Evolutionary conservation across 352 stramenopile species (phyloP), one percentile per base, ranked within the genome.

Genomic region (Elongisporangium anandrum): DNA sequence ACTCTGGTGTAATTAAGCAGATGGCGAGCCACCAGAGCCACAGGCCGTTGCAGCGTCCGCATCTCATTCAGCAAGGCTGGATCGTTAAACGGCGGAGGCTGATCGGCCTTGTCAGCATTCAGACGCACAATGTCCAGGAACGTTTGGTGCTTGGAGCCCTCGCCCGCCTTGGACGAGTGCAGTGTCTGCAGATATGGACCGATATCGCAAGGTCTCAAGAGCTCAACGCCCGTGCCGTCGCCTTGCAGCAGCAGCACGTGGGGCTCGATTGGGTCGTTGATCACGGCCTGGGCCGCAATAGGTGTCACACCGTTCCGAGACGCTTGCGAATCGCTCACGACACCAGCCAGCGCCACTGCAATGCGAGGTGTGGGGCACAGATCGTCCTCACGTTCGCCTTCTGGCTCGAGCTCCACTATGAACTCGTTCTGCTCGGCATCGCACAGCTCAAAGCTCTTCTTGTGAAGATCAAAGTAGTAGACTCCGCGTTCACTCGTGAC

Each of bases 341-440:
- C 72, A 9, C 83, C 83, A 2, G 83, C 80, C 17, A 92, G 66
- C n/a, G 85, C 72, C 39, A 88, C 70, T 3, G 58, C 55, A 5
- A 88, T 59, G 0, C 52, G 60, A 6, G 79, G 57, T 0, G 59
- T 61, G 19, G 29, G 29, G 5, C 9, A 8, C 29, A 41, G 29
- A 41, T 41, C 29, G 29, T 41, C 29, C 1, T 41, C 29, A 8
- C 5, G 4, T 41, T 41, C 5, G 29, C 22, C 19, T 67, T 61
- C 5, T 75, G 72, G 8, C 59, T 67, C 3, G 90, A 56, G 29
- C 13, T 80, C 59, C 23, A 87, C 68, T 0, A 60, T 41, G 58
- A 92, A 91, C 48, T 79, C 62, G 51, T 94, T 94, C 23, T 91
- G 74, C 58, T 91, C 85, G 21, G 73, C 68, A 63, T 94, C 85